These are phyloP conservation scores for Boletus vermiculosoides DNA, from an alignment of 768 basidiomycete genomes.

Conservation along the genomic window DNA sequence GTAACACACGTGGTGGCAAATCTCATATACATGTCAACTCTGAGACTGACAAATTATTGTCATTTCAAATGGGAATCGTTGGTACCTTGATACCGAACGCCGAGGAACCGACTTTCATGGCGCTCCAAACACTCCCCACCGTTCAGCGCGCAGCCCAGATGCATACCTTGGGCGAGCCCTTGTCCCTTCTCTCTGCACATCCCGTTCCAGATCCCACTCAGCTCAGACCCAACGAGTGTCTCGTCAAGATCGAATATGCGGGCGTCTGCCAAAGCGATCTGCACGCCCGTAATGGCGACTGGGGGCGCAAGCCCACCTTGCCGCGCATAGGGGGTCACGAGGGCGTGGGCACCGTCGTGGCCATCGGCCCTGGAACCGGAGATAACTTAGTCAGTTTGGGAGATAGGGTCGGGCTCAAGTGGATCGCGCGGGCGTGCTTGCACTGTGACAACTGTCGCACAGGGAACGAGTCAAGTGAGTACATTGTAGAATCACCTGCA, in stretches of 20 bases:
- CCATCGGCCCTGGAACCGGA: constrained; percentile 38
- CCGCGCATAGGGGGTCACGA: constrained; percentile 44
- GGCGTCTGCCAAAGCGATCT: constrained; percentile 46
- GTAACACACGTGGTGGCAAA: neutral
- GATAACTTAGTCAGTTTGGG: constrained; percentile 35
- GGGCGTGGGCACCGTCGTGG: constrained; percentile 46
- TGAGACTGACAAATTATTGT: neutral
- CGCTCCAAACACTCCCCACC: constrained; percentile 9
- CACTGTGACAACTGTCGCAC: constrained; percentile 40
- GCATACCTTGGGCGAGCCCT: constrained; percentile 12
- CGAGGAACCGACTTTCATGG: neutral
- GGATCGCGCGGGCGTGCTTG: constrained; percentile 40
- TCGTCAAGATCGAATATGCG: constrained; percentile 42
- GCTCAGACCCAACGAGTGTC: constrained; percentile 28
- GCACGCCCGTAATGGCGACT: constrained; percentile 42
- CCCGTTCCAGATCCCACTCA: constrained; percentile 16
- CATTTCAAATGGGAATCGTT: neutral
- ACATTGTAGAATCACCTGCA: neutral
- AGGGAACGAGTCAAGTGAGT: constrained; percentile 36
- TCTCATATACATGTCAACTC: neutral
- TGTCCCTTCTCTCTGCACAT: constrained; percentile 12
- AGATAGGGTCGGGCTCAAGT: constrained; percentile 45
- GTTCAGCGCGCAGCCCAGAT: constrained; percentile 30
- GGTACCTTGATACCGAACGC: too few relatives aligned
- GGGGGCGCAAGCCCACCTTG: constrained; percentile 29